Percentiles rank a stretch among this genome's conserved stretches.
Evolutionary conservation across 1,284 basidiomycete genomes (phyloP).

Genomic region (Boletus calvinii): DNA sequence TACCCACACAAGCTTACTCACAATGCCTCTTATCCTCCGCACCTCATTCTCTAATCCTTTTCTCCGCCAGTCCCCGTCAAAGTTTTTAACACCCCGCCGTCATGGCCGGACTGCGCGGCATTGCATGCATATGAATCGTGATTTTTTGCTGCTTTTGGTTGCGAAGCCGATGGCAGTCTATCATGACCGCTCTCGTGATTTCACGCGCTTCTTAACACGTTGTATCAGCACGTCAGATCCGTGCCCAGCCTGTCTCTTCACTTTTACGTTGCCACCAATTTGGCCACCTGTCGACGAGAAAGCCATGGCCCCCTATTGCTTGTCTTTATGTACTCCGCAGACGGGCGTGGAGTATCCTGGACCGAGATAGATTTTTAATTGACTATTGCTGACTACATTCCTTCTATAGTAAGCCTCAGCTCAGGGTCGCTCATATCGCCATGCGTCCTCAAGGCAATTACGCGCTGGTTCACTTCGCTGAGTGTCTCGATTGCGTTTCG

Average conservation of each 20-base stretch:
- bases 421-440: slow-evolving; percentile 34
- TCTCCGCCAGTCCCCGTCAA: slow-evolving; percentile 13
- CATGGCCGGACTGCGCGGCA: slow-evolving; percentile 15
- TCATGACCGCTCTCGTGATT: slow-evolving; percentile 35
- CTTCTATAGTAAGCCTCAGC: slow-evolving; percentile 22
- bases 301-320: slow-evolving; percentile 34
- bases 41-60: slow-evolving; percentile 1
- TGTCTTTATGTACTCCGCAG: slow-evolving; percentile 38
- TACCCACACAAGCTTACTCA: slow-evolving; percentile 23
- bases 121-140: slow-evolving; percentile 20
- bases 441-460: slow-evolving; percentile 37
- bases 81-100: slow-evolving; percentile 16
- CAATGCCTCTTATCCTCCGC: slow-evolving; percentile 15
- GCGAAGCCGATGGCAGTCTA: slow-evolving; percentile 35
- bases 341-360: slow-evolving; percentile 34
- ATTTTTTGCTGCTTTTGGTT: slow-evolving; percentile 27
- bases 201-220: slow-evolving; percentile 39
- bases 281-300: slow-evolving; percentile 26
- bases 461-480: slow-evolving; percentile 39
- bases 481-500: slow-evolving; percentile 34
- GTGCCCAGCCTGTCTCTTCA: slow-evolving; percentile 32
- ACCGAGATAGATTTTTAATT: slow-evolving; percentile 37
- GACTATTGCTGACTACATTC: slow-evolving; percentile 28
- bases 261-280: slow-evolving; percentile 34
- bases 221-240: slow-evolving; percentile 38